phyloP scores from a whole-genome alignment of 2,329 filamentous ascomycete genomes.

The Fusarium nurragi region DNA sequence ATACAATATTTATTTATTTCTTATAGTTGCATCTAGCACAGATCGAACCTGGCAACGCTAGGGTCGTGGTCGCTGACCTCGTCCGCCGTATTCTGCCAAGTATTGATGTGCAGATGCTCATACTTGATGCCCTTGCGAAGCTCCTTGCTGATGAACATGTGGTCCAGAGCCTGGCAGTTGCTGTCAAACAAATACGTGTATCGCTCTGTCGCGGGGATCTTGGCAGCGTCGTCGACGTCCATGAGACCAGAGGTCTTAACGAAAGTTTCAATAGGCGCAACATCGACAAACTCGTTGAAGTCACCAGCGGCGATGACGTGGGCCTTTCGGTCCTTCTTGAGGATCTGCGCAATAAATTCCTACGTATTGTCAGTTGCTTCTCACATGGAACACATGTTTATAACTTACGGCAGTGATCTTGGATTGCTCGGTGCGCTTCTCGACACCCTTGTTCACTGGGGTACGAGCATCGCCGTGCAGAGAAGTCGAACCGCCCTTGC shows the following conservation, averaged over 20 bases:
- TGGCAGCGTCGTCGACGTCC: constrained; percentile 69
- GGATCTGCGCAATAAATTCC: constrained; percentile 66
- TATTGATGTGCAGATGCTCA: constrained; percentile 77
- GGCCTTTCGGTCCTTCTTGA: constrained; percentile 64
- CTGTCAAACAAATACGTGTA: constrained; percentile 77
- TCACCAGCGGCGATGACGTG: constrained; percentile 71
- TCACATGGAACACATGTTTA: background rate
- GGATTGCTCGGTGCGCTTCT: constrained; percentile 65
- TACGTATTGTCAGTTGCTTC: constrained; percentile 38
- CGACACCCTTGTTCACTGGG: constrained; percentile 72
- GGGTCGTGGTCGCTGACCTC: constrained; percentile 76
- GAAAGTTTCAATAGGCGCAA: constrained; percentile 67
- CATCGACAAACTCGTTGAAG: constrained; percentile 77
- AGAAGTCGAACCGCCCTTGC: constrained; percentile 72
- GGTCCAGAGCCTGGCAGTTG: constrained; percentile 76
- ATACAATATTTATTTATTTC: background rate
- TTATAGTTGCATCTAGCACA: constrained; percentile 55
- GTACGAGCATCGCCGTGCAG: constrained; percentile 73
- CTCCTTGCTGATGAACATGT: constrained; percentile 71
- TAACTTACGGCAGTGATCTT: constrained; percentile 64
- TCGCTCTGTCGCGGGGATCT: constrained; percentile 63
- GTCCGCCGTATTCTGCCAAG: constrained; percentile 67
- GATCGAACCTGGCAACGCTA: constrained; percentile 68
- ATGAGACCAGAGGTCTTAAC: constrained; percentile 61
- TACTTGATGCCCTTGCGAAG: constrained; percentile 58